phyloP scores from a whole-genome alignment of 495 filamentous ascomycete genomes.

The Choiromyces venosus region DNA sequence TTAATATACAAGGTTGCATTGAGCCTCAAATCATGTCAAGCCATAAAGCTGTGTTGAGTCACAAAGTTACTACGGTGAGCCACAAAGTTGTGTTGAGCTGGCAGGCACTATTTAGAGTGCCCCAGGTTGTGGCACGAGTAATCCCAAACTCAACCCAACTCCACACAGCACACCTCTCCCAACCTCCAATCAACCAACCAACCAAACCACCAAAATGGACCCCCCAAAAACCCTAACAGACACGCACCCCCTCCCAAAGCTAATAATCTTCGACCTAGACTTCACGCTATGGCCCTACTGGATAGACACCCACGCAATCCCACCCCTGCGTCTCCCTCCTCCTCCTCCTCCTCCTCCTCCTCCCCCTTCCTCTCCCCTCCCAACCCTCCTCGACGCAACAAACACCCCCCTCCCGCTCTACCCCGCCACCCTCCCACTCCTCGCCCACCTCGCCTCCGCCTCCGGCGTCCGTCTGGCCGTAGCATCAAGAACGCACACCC shows the following conservation, averaged over 20 bases:
- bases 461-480: slow-evolving; percentile 62
- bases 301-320: slow-evolving; percentile 85
- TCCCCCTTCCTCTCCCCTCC: slow-evolving; percentile 37
- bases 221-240: slow-evolving; percentile 64
- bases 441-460: slow-evolving; percentile 58
- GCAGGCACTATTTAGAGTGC: no score
- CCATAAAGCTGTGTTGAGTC: no score
- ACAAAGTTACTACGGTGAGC: no score
- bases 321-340: slow-evolving; percentile 56
- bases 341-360: slow-evolving; percentile 43
- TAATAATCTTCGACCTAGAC: slow-evolving; percentile 90
- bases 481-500: slow-evolving; percentile 76
- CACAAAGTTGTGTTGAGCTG: no score
- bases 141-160: neutral
- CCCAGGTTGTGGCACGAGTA: no score
- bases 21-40: no score
- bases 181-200: slow-evolving; percentile 11
- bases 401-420: slow-evolving; percentile 71
- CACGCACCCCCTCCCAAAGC: slow-evolving; percentile 70
- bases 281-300: slow-evolving; percentile 98
- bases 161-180: neutral
- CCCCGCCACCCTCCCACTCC: slow-evolving; percentile 67
- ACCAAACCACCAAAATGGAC: neutral
- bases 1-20: no score
- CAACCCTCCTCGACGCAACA: slow-evolving; percentile 52